These are phyloP conservation scores for Ascoidea asiatica DNA, from an alignment of 805 yeast genomes.

Conservation along the genomic window DNA sequence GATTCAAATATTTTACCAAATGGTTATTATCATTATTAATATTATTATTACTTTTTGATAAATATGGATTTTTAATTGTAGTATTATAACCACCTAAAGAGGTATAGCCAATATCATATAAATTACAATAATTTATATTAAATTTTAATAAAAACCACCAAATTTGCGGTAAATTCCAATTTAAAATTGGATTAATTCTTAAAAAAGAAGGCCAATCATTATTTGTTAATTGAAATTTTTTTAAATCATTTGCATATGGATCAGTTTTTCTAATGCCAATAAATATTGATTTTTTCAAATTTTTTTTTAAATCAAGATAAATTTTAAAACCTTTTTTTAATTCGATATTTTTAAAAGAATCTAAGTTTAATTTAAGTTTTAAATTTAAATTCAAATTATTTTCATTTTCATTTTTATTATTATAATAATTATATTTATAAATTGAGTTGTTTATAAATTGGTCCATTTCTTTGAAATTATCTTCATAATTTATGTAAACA, in stretches of 20 bases:
- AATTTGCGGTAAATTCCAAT: conserved; percentile 73
- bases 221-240: conserved; percentile 63
- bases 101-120: conserved; percentile 81
- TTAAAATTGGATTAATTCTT: conserved; percentile 77
- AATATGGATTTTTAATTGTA: conserved; percentile 61
- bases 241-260: conserved; percentile 57
- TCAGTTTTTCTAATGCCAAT: conserved; percentile 86
- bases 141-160: conserved; percentile 68
- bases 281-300: conserved; percentile 60
- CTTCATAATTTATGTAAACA: conserved; percentile 65
- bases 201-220: conserved; percentile 84
- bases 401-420: neutral
- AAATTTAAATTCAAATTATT: neutral
- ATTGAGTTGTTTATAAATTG: no score
- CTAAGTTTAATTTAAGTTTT: no score
- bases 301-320: conserved; percentile 35
- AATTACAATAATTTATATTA: conserved; percentile 51
- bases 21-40: neutral
- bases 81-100: conserved; percentile 71
- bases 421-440: no score
- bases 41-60: conserved; percentile 13
- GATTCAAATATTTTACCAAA: neutral
- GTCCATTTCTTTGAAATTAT: conserved; percentile 58
- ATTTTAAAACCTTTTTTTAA: conserved; percentile 58
- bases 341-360: conserved; percentile 5